phyloP scores from a whole-genome alignment of 1,139 yeast species.

The Yamadazyma diddensiae region DNA sequence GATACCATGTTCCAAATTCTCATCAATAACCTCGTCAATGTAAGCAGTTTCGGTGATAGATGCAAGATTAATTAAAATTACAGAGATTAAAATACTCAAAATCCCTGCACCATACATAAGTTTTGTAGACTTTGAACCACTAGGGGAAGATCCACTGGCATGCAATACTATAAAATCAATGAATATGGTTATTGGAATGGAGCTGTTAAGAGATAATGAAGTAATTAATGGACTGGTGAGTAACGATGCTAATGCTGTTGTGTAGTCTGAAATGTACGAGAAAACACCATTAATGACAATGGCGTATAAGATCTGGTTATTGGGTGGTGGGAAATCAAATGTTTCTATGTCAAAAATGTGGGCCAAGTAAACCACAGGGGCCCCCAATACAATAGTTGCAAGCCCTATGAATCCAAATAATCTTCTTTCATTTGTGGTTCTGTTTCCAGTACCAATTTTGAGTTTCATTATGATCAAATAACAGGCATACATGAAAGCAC shows the following conservation, averaged over 20 bases:
- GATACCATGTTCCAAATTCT: slow-evolving; percentile 48
- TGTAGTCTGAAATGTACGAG: slow-evolving; percentile 48
- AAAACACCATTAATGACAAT: slow-evolving; percentile 42
- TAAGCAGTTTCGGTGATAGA: slow-evolving; percentile 43
- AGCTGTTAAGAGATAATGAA: slow-evolving; percentile 49
- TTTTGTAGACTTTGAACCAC: slow-evolving; percentile 20
- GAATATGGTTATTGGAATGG: slow-evolving; percentile 52
- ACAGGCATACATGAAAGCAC: slow-evolving; percentile 47
- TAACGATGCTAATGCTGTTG: slow-evolving; percentile 48
- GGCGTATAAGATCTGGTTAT: slow-evolving; percentile 27
- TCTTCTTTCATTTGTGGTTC: slow-evolving; percentile 44
- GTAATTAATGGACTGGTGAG: slow-evolving; percentile 55
- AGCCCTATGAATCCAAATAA: slow-evolving; percentile 50
- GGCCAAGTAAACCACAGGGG: slow-evolving; percentile 35
- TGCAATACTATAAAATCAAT: slow-evolving; percentile 37
- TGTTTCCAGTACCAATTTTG: slow-evolving; percentile 42
- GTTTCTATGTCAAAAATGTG: slow-evolving; percentile 35
- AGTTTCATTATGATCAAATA: slow-evolving; percentile 44
- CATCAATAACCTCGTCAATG: slow-evolving; percentile 48
- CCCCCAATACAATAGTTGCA: slow-evolving; percentile 33
- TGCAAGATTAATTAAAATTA: slow-evolving; percentile 44
- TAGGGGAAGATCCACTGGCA: slow-evolving; percentile 18
- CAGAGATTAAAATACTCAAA: slow-evolving; percentile 43
- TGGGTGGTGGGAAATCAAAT: slow-evolving; percentile 44
- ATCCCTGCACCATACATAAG: slow-evolving; percentile 45